phyloP scores from a whole-genome alignment of 2,329 filamentous ascomycete genomes.

The Diplodia scrobiculata region DNA sequence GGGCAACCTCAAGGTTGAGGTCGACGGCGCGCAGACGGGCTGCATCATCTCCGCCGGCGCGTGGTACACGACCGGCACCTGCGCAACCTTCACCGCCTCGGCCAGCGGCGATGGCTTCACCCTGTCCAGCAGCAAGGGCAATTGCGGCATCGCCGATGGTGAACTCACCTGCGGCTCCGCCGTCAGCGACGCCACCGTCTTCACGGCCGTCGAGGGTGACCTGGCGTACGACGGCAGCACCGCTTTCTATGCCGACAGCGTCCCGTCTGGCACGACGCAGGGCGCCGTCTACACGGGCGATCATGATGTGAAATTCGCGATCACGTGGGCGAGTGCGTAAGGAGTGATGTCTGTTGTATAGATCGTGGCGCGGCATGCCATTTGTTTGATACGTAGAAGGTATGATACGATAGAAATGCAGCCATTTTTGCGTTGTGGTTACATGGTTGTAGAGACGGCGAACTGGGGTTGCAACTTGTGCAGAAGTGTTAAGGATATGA shows the following conservation, averaged over 20 bases:
- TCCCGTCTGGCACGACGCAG: slow-evolving; percentile 49
- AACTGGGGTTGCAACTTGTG: no score
- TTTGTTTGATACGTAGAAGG: slow-evolving; percentile 2
- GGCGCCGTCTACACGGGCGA: slow-evolving; percentile 46
- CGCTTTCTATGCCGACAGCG: slow-evolving; percentile 49
- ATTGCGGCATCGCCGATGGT: slow-evolving; percentile 59
- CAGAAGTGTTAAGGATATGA: no score
- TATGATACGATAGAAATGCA: slow-evolving; percentile 5
- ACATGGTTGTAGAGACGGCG: no score
- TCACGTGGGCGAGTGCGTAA: slow-evolving; percentile 20
- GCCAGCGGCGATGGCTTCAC: slow-evolving; percentile 54
- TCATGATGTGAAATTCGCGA: slow-evolving; percentile 3
- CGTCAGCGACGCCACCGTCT: slow-evolving; percentile 49
- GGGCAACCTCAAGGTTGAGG: slow-evolving; percentile 62
- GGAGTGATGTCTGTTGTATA: not conserved
- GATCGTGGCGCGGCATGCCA: not conserved
- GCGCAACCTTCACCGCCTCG: slow-evolving; percentile 64
- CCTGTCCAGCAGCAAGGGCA: slow-evolving; percentile 60
- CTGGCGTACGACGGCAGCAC: slow-evolving; percentile 46
- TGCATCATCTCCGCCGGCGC: slow-evolving; percentile 68
- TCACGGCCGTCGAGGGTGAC: slow-evolving; percentile 43
- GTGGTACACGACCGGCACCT: slow-evolving; percentile 69
- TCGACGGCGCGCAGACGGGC: slow-evolving; percentile 56
- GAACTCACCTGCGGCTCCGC: slow-evolving; percentile 58
- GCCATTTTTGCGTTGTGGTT: no score